Base-by-base conservation (phyloP, 257 asterid species). In the Rehmannia glutinosa region DNA sequence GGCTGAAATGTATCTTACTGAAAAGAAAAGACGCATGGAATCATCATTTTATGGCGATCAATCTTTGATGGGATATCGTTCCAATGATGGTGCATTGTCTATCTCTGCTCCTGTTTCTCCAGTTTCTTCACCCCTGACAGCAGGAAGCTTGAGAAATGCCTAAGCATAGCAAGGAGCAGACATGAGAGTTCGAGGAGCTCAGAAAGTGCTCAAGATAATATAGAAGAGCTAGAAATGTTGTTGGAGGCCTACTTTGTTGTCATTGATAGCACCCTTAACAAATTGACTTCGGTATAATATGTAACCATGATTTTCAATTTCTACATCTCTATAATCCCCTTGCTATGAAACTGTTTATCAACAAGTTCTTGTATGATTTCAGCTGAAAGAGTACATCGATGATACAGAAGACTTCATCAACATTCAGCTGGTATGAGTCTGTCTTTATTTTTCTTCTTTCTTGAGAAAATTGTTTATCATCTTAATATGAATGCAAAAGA, bases 1-100 rank as follows among this genome's bases (percentile, higher is more conserved):
- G 99, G 99, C 99, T 76, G 99, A 94, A 80, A 87, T 94, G 99
- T 94, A 89, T 81, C 97, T 94, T 3, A 88, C 98, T 1, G 98
- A 94, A 81, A 94, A 94, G 86, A 94, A 94, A 80, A 78, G 83
- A 0, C 86, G 80, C 49, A 80, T 82, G 89, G 99, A 88, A 72
- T 77, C 91, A 74, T 83, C 95, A 2, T 74, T 82, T 70, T 91
- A 81, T 35, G 96, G 96, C 10, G 98, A 94, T 53, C 99, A 91
- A 70, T 91, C 98, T 51, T 7, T 85, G 79, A 32, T 80, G 27
- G 97, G 97, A 41, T 82, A 75, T 70, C 79, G 95, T 77, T 85
- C 97, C 38, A 84, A 73, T 57, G 99, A 94, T 62, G n/a, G n/a
- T n/a, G n/a, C n/a, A n/a, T 38, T 81, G 38, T 87, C 96, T 62